phyloP scores from a whole-genome alignment of 1,139 yeast genomes.

The Debaryomyces sp. region DNA sequence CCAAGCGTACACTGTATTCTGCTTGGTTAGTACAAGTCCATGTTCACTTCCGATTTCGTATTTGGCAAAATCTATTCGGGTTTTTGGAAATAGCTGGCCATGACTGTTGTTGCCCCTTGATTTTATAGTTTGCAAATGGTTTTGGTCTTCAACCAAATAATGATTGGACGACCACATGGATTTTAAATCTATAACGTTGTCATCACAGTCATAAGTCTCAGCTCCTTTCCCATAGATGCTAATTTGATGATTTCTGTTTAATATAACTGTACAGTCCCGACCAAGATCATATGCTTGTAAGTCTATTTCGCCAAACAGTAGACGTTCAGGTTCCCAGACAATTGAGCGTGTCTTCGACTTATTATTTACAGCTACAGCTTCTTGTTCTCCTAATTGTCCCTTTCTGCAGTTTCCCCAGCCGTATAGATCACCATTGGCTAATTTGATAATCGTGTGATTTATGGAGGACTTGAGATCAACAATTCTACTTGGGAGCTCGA shows the following conservation, averaged over 20 bases:
- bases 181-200: slow-evolving; percentile 21
- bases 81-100: slow-evolving; percentile 58
- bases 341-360: slow-evolving; percentile 21
- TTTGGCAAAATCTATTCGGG: slow-evolving; percentile 9
- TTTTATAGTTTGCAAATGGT: slow-evolving; percentile 20
- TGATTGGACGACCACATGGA: slow-evolving; percentile 89
- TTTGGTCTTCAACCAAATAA: slow-evolving; percentile 23
- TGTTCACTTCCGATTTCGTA: slow-evolving; percentile 84
- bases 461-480: slow-evolving; percentile 50
- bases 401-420: slow-evolving; percentile 89
- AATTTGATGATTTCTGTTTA: slow-evolving; percentile 9
- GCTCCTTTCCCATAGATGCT: slow-evolving; percentile 20
- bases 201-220: slow-evolving; percentile 3
- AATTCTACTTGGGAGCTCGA: slow-evolving; percentile 18
- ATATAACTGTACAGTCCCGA: slow-evolving; percentile 46
- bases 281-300: slow-evolving; percentile 35
- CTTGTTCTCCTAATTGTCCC: slow-evolving; percentile 60
- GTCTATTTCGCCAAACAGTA: slow-evolving; percentile 19
- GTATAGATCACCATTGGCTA: slow-evolving; percentile 45
- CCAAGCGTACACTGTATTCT: slow-evolving; percentile 64
- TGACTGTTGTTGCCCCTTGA: slow-evolving; percentile 80
- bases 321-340: slow-evolving; percentile 28
- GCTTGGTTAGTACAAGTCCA: slow-evolving; percentile 49
- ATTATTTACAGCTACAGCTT: not conserved
- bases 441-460: slow-evolving; percentile 55